Evolutionary conservation across 345 rosid genomes (phyloP), one percentile per base, ranked within the genome.

Genomic region (Gossypioides kirkii): DNA sequence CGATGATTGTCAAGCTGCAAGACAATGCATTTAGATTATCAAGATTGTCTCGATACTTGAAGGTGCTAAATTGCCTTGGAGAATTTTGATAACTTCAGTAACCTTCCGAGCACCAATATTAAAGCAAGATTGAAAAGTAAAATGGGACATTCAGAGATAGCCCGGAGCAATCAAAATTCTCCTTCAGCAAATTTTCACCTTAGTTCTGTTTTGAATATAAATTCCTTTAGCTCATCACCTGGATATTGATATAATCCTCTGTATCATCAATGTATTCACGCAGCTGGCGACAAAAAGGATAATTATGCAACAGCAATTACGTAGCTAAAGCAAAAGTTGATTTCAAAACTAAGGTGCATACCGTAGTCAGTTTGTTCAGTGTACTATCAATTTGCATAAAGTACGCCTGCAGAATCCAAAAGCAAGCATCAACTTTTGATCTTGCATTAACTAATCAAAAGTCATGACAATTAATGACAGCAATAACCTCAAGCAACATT

Each of bases 251-350:
- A 74, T 87, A 86, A 81, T 89, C 94, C 80, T 87, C 90, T 4
- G 94, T 87, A 71, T 86, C 91, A 66, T 89, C 91, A 16, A 89
- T 87, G 77, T 87, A 89, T 64, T 89, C 90, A 10, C 91, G 86
- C 83, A 89, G 75, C 94, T 84, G 82, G 55, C 47, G 22, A 62
- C 55, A 71, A 32, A 61, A 77, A 38, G 42, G 7, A 66, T 10
- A 62, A 73, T 45, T 32, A 71, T 46, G 62, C 46, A 71, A 64
- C 32, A 52, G 41, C 2, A 61, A 43, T 23, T 1, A 61, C 17
- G n/a, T 38, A 28, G 43, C 25, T 38, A 25, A 6, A 23, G 28
- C 17, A 73, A 70, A 82, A 65, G 38, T 55, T 42, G 62, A 60
- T 41, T 20, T 60, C 6, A 25, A 47, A n/a, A n/a, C 10, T 7